These are phyloP conservation scores for Coprinopsis strossmayeri DNA, from an alignment of 768 basidiomycete species.

Conservation along the genomic window DNA sequence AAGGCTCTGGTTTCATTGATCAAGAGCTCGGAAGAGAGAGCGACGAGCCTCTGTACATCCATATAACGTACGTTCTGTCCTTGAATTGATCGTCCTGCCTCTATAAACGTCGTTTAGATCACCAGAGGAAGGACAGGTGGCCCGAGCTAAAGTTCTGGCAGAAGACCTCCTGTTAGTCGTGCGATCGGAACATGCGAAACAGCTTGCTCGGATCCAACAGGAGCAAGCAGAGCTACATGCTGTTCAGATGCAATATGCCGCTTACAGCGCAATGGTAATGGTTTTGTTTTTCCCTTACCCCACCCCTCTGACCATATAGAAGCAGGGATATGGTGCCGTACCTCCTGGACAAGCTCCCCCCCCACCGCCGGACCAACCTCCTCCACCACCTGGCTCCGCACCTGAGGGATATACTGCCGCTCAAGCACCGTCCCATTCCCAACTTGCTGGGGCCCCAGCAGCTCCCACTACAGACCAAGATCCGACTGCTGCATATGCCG, in stretches of 20 bases:
- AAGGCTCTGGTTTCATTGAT: constrained; percentile 93
- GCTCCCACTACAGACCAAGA: constrained; percentile 33
- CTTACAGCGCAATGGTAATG: constrained; percentile 58
- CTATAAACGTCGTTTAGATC: too few species aligned
- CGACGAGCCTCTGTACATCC: constrained; percentile 87
- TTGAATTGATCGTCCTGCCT: too few species aligned
- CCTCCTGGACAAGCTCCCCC: constrained; percentile 40
- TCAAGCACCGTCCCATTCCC: too few species aligned
- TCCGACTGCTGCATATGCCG: constrained; percentile 53
- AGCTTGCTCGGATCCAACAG: constrained; percentile 52
- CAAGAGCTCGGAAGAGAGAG: constrained; percentile 69
- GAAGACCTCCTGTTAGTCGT: constrained; percentile 91
- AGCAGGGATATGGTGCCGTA: constrained; percentile 7
- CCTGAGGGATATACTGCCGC: constrained; percentile 39
- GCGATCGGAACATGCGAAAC: constrained; percentile 79
- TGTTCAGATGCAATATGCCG: constrained; percentile 75
- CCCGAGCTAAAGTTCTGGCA: constrained; percentile 79
- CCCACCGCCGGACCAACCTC: constrained; percentile 39
- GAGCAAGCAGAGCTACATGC: constrained; percentile 86
- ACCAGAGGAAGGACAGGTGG: constrained; percentile 83
- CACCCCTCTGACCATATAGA: too few species aligned
- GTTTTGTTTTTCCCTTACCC: too few species aligned
- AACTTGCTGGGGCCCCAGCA: constrained; percentile 24
- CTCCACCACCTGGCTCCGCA: constrained; percentile 44
- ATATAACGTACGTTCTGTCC: constrained; percentile 72